These are phyloP conservation scores for Termitomyces sp. DNA, from an alignment of 768 basidiomycete species.

Conservation along the genomic window DNA sequence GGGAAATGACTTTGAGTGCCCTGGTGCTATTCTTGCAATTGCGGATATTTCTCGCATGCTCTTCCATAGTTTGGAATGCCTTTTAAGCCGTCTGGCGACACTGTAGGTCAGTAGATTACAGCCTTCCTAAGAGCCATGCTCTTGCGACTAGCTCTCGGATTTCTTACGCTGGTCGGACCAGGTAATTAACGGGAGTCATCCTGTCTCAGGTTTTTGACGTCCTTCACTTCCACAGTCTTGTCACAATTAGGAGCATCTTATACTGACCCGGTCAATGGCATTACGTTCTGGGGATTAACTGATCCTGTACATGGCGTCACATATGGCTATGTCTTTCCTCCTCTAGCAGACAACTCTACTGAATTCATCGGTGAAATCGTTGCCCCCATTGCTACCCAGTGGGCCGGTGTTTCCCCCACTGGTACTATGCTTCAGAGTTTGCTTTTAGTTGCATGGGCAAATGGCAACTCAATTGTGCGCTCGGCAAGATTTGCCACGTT, in stretches of 20 bases:
- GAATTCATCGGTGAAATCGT: conserved; percentile 64
- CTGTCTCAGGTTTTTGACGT: neutral
- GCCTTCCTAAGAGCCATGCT: conserved; percentile 23
- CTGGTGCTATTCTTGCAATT: conserved; percentile 11
- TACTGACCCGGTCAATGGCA: conserved; percentile 49
- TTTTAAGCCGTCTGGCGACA: conserved; percentile 14
- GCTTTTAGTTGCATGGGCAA: conserved; percentile 57
- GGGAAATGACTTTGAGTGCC: conserved; percentile 5
- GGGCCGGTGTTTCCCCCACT: conserved; percentile 50
- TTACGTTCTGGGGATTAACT: conserved; percentile 42
- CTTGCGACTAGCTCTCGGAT: conserved; percentile 23
- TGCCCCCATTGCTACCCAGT: conserved; percentile 46
- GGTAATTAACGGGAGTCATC: conserved; percentile 23
- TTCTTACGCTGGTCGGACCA: conserved; percentile 34
- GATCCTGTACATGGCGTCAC: conserved; percentile 36
- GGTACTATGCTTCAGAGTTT: conserved; percentile 52
- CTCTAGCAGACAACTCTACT: conserved; percentile 30
- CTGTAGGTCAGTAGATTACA: conserved; percentile 1
- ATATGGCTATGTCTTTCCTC: conserved; percentile 50
- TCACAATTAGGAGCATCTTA: conserved; percentile 39
- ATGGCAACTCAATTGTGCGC: conserved; percentile 44
- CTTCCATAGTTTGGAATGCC: neutral
- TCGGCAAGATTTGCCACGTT: conserved; percentile 51
- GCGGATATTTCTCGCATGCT: conserved; percentile 22
- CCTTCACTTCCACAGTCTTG: conserved; percentile 22